Base-by-base conservation (phyloP, 2,329 filamentous ascomycete genomes). In the Aspergillus sp. region DNA sequence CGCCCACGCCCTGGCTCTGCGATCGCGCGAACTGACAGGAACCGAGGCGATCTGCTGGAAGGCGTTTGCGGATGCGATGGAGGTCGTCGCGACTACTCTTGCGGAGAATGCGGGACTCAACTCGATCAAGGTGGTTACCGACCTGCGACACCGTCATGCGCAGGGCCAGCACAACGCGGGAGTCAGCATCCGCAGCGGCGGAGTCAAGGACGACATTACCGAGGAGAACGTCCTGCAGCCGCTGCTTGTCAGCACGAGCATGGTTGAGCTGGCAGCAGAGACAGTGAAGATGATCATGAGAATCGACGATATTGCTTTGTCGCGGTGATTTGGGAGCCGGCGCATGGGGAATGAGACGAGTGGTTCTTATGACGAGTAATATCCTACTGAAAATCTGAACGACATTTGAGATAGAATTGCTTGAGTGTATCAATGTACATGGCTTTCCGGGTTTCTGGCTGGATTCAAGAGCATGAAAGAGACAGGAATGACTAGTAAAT, bases 41-140 rank as follows among this genome's bases (percentile, higher is more conserved):
- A 95, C 91, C 4, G 91, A 98, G 62, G 79, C 86, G 24, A 95
- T 96, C 55, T 98, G 91, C 75, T 98, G 86, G 85, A 96, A 95
- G 68, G 89, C 89, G 1, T 98, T 98, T 55, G 91, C 93, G 2
- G 89, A 98, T 44, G 91, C 91, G 5, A 82, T 98, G 69, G 91
- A 98, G 66, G 85, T 98, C 26, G 84, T 98, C 34, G 91, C 93
- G 10, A 95, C 89, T 20, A 98, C 91, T 1, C 71, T 98, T 47
- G 93, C 91, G 0, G 91, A 98, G 68, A 98, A 98, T 51, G 91
- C 91, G 1, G 91, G 91, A 30, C 71, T 98, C 43, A 98, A 98
- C 72, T 89, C 84, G 60, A 98, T 98, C 73, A 94, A 93, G 68
- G 91, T 98, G 16, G 91, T 98, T 29, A 98, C 91, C 15, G 91